These are phyloP conservation scores for Hyphopichia fennica DNA, from an alignment of 1,139 yeast species.

Conservation along the genomic window DNA sequence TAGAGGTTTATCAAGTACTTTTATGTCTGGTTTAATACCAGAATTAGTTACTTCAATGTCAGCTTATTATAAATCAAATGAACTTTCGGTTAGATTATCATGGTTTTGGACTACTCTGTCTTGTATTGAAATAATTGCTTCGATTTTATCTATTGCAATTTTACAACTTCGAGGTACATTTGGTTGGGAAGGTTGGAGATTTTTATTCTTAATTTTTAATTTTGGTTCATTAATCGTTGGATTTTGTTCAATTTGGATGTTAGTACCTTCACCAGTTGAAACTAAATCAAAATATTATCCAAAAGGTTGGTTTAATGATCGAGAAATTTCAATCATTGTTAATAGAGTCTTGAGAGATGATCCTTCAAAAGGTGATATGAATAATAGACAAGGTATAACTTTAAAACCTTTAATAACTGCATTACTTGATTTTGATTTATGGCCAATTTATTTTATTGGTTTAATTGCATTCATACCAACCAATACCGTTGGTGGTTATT, in stretches of 20 bases:
- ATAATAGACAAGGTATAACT: conserved; percentile 58
- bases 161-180: conserved; percentile 40
- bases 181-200: conserved; percentile 57
- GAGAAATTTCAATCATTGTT: conserved; percentile 62
- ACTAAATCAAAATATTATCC: conserved; percentile 51
- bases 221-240: conserved; percentile 57
- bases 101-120: conserved; percentile 51
- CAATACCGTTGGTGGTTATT: conserved; percentile 43
- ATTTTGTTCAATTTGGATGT: conserved; percentile 46
- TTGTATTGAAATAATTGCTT: conserved; percentile 36
- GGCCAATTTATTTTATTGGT: conserved; percentile 60
- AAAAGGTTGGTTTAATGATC: conserved; percentile 63
- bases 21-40: conserved; percentile 60
- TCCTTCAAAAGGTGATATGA: conserved; percentile 69
- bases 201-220: conserved; percentile 69
- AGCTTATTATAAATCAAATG: conserved; percentile 53
- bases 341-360: conserved; percentile 67
- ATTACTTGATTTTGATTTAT: conserved; percentile 52
- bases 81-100: conserved; percentile 49
- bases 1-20: conserved; percentile 47
- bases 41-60: conserved; percentile 56
- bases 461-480: conserved; percentile 47
- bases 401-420: conserved; percentile 43
- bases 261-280: conserved; percentile 61
- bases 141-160: conserved; percentile 47